A percentile compares a stretch with the other conserved stretches of the same genome.
These are phyloP conservation scores for Cladosporium sp. DNA, from an alignment of 2,329 filamentous ascomycete species.

Conservation along the genomic window DNA sequence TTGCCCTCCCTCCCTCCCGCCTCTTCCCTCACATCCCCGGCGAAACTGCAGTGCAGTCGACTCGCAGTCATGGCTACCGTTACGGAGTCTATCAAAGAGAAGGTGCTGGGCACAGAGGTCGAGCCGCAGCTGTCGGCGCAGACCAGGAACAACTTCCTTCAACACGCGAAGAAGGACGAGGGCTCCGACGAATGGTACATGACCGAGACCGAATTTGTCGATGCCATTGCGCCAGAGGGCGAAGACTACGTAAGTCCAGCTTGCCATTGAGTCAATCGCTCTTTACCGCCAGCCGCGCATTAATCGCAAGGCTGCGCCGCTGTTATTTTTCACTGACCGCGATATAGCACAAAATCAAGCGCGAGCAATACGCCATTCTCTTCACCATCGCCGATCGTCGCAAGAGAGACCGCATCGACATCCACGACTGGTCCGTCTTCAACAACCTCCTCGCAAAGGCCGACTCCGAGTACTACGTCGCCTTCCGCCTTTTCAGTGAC, in stretches of 20 bases:
- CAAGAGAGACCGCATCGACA: slow-evolving; percentile 64
- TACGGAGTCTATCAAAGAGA: slow-evolving; percentile 61
- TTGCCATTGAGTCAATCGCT: background rate
- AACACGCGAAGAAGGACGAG: slow-evolving; percentile 70
- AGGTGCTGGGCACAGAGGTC: slow-evolving; percentile 58
- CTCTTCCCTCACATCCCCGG: background rate
- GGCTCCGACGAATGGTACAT: slow-evolving; percentile 73
- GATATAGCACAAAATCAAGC: slow-evolving; percentile 91
- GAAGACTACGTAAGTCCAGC: slow-evolving; percentile 72
- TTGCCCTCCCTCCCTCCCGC: background rate
- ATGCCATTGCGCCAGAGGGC: slow-evolving; percentile 77
- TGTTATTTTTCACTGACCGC: slow-evolving; percentile 1
- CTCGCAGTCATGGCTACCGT: slow-evolving; percentile 45
- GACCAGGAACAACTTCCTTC: slow-evolving; percentile 69
- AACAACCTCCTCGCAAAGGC: slow-evolving; percentile 90
- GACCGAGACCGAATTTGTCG: slow-evolving; percentile 79
- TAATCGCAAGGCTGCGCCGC: background rate
- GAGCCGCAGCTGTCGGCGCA: slow-evolving; percentile 65
- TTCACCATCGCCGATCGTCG: slow-evolving; percentile 86
- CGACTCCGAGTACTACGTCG: slow-evolving; percentile 97
- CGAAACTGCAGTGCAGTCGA: slow-evolving; percentile 27
- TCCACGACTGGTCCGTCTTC: slow-evolving; percentile 88
- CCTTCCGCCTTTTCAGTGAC: slow-evolving; percentile 91
- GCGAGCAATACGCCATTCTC: slow-evolving; percentile 90
- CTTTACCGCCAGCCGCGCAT: background rate